Conservation (phyloP, 306 rosid genomes). For the Delonix regia region DNA sequence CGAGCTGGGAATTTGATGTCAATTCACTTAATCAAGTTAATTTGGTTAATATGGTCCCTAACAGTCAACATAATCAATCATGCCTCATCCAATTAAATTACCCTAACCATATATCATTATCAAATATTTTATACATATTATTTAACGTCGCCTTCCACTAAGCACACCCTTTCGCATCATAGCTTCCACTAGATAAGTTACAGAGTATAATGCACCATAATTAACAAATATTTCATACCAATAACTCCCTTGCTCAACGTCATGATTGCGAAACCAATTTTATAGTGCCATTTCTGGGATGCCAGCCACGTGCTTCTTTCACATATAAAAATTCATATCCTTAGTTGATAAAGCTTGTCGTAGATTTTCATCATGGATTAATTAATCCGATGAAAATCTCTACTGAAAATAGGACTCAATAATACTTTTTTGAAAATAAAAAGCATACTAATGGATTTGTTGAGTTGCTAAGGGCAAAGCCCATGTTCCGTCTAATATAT, state of each 20-base stretch:
- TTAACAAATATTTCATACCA: neutral
- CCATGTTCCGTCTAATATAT: neutral
- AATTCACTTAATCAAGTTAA: too few relatives aligned
- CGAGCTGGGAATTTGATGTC: too few relatives aligned
- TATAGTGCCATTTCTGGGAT: neutral
- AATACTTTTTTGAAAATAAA: too few relatives aligned
- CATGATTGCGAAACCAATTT: neutral
- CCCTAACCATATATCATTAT: neutral
- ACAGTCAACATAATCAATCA: constrained; percentile 2
- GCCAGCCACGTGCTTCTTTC: neutral
- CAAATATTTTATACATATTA: too few relatives aligned
- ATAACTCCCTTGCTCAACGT: neutral
- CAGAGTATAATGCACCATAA: neutral
- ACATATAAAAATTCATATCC: too few relatives aligned
- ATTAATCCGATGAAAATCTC: neutral
- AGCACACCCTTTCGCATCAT: neutral
- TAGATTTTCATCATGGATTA: neutral
- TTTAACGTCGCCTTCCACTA: neutral
- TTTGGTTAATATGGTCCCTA: too few relatives aligned
- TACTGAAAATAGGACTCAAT: neutral
- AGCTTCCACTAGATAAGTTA: neutral
- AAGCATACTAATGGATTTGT: too few relatives aligned
- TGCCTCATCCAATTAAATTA: neutral
- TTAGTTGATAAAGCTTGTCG: neutral
- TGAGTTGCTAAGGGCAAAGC: neutral